phyloP scores from a whole-genome alignment of 768 basidiomycete species.

The Suillus clintonianus region DNA sequence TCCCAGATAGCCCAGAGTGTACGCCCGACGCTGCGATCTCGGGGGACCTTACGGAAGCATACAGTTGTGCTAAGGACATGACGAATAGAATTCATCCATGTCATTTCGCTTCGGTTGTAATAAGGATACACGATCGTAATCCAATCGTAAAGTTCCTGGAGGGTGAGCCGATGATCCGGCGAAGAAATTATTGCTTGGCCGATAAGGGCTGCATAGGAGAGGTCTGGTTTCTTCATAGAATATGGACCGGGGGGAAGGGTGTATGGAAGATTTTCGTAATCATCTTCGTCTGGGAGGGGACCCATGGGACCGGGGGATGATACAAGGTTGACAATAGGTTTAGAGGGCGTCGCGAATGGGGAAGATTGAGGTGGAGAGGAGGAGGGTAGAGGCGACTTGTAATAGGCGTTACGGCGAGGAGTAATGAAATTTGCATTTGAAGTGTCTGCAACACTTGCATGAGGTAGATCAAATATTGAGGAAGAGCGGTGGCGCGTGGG shows the following conservation, averaged over 20 bases:
- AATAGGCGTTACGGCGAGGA: constrained; percentile 46
- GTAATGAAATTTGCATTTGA: constrained; percentile 48
- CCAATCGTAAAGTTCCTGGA: constrained; percentile 96
- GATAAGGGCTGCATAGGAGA: constrained; percentile 93
- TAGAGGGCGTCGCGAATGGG: constrained; percentile 63
- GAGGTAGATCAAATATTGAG: constrained; percentile 30
- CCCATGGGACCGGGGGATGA: constrained; percentile 84
- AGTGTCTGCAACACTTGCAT: constrained; percentile 31
- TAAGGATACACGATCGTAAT: constrained; percentile 93
- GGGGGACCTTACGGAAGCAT: constrained; percentile 83
- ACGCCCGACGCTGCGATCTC: constrained; percentile 77
- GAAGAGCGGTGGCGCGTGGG: constrained; percentile 36
- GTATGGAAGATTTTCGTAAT: constrained; percentile 70
- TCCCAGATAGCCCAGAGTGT: constrained; percentile 89
- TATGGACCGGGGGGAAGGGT: constrained; percentile 85
- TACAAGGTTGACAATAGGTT: constrained; percentile 67
- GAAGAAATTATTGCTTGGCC: constrained; percentile 93
- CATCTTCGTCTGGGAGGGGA: constrained; percentile 61
- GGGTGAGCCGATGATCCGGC: constrained; percentile 77
- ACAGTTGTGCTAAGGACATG: constrained; percentile 93
- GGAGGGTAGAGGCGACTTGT: constrained; percentile 53
- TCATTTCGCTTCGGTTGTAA: constrained; percentile 89
- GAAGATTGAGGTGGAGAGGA: constrained; percentile 64
- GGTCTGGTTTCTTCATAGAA: constrained; percentile 74
- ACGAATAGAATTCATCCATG: constrained; percentile 99